These are phyloP conservation scores for Polytolypa hystricis DNA, from an alignment of 2,329 filamentous ascomycete genomes.

Conservation along the genomic window DNA sequence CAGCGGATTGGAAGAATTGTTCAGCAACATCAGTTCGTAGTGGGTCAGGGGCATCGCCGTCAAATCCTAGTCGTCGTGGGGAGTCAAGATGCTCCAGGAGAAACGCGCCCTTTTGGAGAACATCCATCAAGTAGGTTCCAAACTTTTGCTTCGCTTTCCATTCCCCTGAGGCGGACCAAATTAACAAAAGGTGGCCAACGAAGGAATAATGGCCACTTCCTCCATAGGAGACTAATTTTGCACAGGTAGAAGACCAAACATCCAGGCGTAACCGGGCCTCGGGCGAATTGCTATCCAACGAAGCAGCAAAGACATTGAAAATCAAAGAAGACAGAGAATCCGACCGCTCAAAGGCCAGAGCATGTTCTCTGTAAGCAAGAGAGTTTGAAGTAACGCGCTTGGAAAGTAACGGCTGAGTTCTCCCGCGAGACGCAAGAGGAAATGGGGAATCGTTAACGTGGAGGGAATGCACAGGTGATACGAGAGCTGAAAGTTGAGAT, in stretches of 20 bases:
- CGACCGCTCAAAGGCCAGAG: constrained; percentile 79
- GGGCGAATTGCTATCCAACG: constrained; percentile 65
- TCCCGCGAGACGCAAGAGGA: constrained; percentile 49
- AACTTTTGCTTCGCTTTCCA: constrained; percentile 85
- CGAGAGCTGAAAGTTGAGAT: constrained; percentile 64
- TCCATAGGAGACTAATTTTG: constrained; percentile 66
- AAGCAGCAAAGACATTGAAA: constrained; percentile 82
- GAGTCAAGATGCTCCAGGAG: constrained; percentile 77
- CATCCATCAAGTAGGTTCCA: constrained; percentile 90
- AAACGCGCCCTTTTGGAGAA: constrained; percentile 85
- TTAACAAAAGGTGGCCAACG: constrained; percentile 71
- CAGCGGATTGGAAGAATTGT: constrained; percentile 76
- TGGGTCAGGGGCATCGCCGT: constrained; percentile 53
- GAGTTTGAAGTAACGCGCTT: constrained; percentile 37
- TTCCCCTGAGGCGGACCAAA: constrained; percentile 75
- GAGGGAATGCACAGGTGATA: constrained; percentile 65
- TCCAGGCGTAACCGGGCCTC: constrained; percentile 72
- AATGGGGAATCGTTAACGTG: constrained; percentile 77
- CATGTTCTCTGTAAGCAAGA: constrained; percentile 63
- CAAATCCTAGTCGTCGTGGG: constrained; percentile 58
- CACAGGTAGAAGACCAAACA: constrained; percentile 80
- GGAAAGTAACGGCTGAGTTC: constrained; percentile 37
- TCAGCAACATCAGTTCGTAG: constrained; percentile 75
- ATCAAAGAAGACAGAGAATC: constrained; percentile 76
- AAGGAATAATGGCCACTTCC: constrained; percentile 70